Evolutionary conservation across 352 stramenopile genomes (phyloP).

Genomic region (Phytophthora fragariaefolia): DNA sequence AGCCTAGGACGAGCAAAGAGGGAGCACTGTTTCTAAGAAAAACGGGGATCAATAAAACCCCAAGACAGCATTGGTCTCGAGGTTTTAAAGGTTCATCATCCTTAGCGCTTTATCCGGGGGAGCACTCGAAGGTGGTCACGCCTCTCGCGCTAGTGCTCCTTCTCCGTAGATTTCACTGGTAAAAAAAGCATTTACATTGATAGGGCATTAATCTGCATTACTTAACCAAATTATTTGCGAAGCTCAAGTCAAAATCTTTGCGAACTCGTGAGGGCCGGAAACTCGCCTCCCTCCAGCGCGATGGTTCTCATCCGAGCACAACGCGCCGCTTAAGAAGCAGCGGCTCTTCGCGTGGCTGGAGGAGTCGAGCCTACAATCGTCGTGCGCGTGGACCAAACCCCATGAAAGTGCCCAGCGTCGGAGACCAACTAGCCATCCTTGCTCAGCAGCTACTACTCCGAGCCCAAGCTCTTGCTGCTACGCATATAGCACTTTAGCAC

Average conservation of each 20-base stretch:
- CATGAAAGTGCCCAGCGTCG: no score
- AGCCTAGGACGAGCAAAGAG: not conserved
- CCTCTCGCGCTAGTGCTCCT: not conserved
- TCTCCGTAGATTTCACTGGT: not conserved
- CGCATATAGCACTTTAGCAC: no score
- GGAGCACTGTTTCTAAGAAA: not conserved
- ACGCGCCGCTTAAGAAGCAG: not conserved
- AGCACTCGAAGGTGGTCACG: not conserved
- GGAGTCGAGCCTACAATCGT: no score
- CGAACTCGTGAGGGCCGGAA: not conserved
- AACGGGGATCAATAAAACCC: not conserved
- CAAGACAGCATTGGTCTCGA: not conserved
- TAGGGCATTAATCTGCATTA: not conserved
- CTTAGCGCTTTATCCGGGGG: not conserved
- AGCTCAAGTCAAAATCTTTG: not conserved
- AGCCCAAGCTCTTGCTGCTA: no score
- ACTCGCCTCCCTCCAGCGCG: not conserved
- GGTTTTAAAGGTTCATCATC: not conserved
- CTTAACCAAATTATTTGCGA: not conserved
- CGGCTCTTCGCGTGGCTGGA: not conserved
- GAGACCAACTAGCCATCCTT: no score
- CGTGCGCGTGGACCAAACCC: no score
- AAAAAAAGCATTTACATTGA: not conserved
- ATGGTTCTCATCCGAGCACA: not conserved
- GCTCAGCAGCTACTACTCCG: no score